Base-by-base conservation (phyloP, 179 eudicot genomes). In the Spergularia azorica region DNA sequence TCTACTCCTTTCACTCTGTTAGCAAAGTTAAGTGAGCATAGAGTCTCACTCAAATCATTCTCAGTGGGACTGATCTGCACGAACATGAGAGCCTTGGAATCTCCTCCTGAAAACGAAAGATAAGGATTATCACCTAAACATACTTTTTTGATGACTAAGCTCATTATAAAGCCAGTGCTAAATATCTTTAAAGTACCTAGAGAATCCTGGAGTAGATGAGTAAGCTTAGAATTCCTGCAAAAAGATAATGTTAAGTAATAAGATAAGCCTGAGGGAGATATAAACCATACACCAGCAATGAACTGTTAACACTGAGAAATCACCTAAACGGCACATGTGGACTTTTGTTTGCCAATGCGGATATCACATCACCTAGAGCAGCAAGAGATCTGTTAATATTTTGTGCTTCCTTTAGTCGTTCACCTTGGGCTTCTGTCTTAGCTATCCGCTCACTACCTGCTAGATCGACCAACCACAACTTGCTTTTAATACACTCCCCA, bases 401-500 rank as follows among this genome's bases (percentile, higher is more conserved):
- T 73, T 95, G 97, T 57, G 98, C 89, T 86, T 95, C 98, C 77
- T 86, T 95, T 16, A 95, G 86, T 70, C 97, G 81, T 76, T 93
- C 98, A 26, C 98, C 97, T 78, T 89, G 97, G 74, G 89, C 98
- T 82, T 95, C 97, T 43, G 98, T 90, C 86, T 91, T 95, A 13
- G 98, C 91, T 73, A 93, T 85, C 72, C 98, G 82, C 86, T 95
- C 98, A 77, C 98, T 95, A 63, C 98, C 98, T 63, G 98, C 98
- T 67, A 95, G 76, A 79, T 95, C 98, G 32, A 95, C 94, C 58
- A 95, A 83, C 98, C 98, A 95, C 60, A 95, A 76, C 86, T 95
- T 95, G 91, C 98, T 95, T 83, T 83, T 91, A 21, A 92, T 95
- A 88, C 87, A 82, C 83, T 93, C 97, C 26, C 97, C 98, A 65